Evolutionary conservation across 1,284 basidiomycete species (phyloP).

Genomic region (Fomitopsis pinicola): DNA sequence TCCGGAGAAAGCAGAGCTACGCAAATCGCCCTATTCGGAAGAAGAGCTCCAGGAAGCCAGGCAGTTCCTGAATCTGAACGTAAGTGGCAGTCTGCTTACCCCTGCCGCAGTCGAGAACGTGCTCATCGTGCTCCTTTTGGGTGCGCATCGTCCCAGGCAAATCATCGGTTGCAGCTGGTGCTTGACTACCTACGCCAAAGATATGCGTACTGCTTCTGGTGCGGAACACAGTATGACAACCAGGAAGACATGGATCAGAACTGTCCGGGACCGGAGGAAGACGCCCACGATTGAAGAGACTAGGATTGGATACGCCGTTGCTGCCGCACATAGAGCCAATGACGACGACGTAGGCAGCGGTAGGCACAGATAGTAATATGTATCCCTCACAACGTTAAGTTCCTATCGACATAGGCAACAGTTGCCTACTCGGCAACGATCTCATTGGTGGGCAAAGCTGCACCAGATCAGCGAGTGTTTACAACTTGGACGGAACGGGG

Average conservation of each 20-base stretch:
- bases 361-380: neutral
- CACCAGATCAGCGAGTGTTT: neutral
- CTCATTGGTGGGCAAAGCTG: neutral
- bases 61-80: conserved; percentile 65
- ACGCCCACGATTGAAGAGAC: conserved; percentile 61
- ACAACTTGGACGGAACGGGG: neutral
- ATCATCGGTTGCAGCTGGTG: conserved; percentile 63
- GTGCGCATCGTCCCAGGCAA: conserved; percentile 43
- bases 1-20: conserved; percentile 18
- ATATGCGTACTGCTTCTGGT: conserved; percentile 84
- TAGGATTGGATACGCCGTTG: neutral
- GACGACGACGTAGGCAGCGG: neutral
- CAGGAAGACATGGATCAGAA: conserved; percentile 55
- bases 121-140: neutral
- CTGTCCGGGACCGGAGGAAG: conserved; percentile 76
- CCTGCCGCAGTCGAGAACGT: neutral
- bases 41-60: conserved; percentile 61
- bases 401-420: too few species aligned
- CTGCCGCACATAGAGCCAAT: too few species aligned
- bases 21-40: conserved; percentile 36
- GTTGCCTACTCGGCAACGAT: too few species aligned
- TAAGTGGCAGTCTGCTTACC: conserved; percentile 28
- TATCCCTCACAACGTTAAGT: neutral
- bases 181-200: conserved; percentile 68
- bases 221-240: conserved; percentile 69